Evolutionary conservation across 495 filamentous ascomycete genomes (phyloP).

Genomic region (Neurospora africana): DNA sequence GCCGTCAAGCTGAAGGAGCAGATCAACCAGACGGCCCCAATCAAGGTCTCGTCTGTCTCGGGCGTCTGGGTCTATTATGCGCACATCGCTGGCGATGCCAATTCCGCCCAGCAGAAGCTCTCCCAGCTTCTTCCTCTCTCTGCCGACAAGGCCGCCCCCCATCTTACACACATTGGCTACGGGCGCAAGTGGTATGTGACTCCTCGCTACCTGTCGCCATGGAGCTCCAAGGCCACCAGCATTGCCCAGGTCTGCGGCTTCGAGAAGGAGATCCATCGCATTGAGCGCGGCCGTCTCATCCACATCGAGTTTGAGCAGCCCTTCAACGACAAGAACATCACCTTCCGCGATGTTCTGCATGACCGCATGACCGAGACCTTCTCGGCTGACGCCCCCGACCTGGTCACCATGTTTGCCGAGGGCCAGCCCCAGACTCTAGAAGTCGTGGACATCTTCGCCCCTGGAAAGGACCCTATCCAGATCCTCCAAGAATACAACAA

Average conservation of each 20-base stretch:
- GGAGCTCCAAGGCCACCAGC: conserved; percentile 91
- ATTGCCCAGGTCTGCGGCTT: conserved; percentile 90
- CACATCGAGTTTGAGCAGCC: conserved; percentile 48
- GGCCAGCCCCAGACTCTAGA: conserved; percentile 58
- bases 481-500: conserved; percentile 74
- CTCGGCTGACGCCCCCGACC: conserved; percentile 50
- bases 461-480: conserved; percentile 50
- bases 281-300: conserved; percentile 76
- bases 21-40: conserved; percentile 33
- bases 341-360: conserved; percentile 62
- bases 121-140: conserved; percentile 32
- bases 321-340: conserved; percentile 37
- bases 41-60: conserved; percentile 30
- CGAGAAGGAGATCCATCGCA: conserved; percentile 58
- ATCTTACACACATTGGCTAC: conserved; percentile 22
- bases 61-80: conserved; percentile 45
- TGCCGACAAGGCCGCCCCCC: conserved; percentile 1
- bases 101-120: conserved; percentile 25
- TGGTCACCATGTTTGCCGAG: conserved; percentile 69
- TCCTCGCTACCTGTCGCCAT: conserved; percentile 88
- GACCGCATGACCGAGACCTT: conserved; percentile 92
- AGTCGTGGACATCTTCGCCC: conserved; percentile 57
- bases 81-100: conserved; percentile 27
- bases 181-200: conserved; percentile 49
- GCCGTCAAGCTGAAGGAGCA: conserved; percentile 37